Evolutionary conservation across 495 filamentous ascomycete species (phyloP), one percentile per base, ranked within the genome.

Genomic region (Echria macrotheca): DNA sequence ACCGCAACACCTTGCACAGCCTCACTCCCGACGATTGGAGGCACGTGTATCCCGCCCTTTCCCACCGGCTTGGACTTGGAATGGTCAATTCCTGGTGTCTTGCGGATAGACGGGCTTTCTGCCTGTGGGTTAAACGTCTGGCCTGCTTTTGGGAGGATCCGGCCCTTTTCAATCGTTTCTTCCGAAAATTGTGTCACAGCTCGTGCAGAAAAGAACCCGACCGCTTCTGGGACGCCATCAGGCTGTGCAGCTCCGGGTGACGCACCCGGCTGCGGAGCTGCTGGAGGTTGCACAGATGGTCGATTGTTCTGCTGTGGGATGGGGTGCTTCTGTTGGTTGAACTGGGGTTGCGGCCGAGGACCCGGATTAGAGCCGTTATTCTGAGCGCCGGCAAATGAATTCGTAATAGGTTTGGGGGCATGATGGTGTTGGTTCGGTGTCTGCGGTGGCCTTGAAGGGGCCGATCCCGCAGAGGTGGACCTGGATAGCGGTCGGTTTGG

Each of bases 71-170:
- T 79, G 22, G 80, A 85, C 45, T 80, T 84, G 21, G 70, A 81
- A 55, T 93, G 87, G 54, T 95, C 89, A 38, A 96, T 76, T n/a
- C 90, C 90, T 0, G 85, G 83, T 3, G 91, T 95, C 58, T 91
- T 89, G 24, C 87, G 83, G 50, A 95, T 91, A 0, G 87, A 89
- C 0, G 90, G 87, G 52, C 85, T 90, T 54, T 95, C 89, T 4
- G 81, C 75, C 47, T 84, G 79, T 2, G 89, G 89, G 59, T 96
- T 87, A 66, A 95, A 96, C 40, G 72, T 70, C 4, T 79, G 76
- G 6, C 75, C 75, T 12, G 56, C 64, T 28, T 70, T 63, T 7
- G 65, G 66, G 6, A 56, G 47, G 10, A 79, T 71, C 4, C 67
- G 44, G 4, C 72, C 66, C 2, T 63, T 63, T 10, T 57, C 60